A percentile compares a stretch with the other conserved stretches of the same genome.
phyloP scores from a whole-genome alignment of 148 eudicot genomes.

The Vaccinium myrtillus region DNA sequence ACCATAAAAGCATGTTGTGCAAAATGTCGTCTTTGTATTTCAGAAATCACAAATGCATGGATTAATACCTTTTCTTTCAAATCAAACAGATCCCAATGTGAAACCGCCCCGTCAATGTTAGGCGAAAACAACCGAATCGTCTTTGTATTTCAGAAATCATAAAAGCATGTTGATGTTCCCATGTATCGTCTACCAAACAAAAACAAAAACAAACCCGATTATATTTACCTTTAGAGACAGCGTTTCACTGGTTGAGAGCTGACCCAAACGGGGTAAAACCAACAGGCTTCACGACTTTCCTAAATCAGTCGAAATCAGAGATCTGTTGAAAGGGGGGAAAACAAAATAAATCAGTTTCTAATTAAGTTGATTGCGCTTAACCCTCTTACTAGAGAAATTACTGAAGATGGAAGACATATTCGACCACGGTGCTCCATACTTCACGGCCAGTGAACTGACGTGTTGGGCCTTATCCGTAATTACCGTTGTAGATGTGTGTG shows the following conservation, averaged over 20 bases:
- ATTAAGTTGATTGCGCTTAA: neutral
- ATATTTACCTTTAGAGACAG: too few species aligned
- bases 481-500: slow-evolving; percentile 5
- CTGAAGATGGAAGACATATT: slow-evolving; percentile 81
- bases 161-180: slow-evolving; percentile 37
- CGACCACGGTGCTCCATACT: slow-evolving; percentile 95
- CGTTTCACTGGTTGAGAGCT: too few species aligned
- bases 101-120: slow-evolving; percentile 77
- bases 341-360: neutral
- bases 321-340: too few species aligned
- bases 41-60: neutral
- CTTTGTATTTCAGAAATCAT: slow-evolving; percentile 25
- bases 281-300: too few species aligned
- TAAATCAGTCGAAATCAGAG: too few species aligned
- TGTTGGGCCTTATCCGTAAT: slow-evolving; percentile 47
- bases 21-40: neutral
- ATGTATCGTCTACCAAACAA: slow-evolving; percentile 57
- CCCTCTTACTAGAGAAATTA: slow-evolving; percentile 47
- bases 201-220: neutral
- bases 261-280: too few species aligned
- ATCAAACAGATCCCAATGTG: slow-evolving; percentile 84
- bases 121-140: slow-evolving; percentile 61
- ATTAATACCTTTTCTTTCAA: slow-evolving; percentile 61
- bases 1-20: too few species aligned
- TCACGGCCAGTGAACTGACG: slow-evolving; percentile 53